Percentiles rank a stretch among this genome's conserved stretches.
Conservation (phyloP, 1,139 yeast species). For the Trichomonascaceae sp. region DNA sequence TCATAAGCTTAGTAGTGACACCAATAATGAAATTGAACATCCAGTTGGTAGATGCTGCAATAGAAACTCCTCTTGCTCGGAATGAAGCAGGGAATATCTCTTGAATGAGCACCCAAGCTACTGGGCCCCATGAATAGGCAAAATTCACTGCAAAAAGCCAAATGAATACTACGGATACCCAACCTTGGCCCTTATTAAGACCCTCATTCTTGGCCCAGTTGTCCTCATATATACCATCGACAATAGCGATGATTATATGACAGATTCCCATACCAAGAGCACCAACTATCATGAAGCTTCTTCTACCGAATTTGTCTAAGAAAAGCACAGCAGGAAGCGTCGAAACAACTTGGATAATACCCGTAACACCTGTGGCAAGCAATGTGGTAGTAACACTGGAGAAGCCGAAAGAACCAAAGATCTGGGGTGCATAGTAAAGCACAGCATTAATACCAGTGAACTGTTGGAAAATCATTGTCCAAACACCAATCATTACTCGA, state of each 20-base stretch:
- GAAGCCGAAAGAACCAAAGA: slow-evolving; percentile 46
- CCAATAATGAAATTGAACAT: slow-evolving; percentile 61
- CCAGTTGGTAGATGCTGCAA: slow-evolving; percentile 73
- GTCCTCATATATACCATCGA: slow-evolving; percentile 27
- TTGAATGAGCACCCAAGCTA: slow-evolving; percentile 70
- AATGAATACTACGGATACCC: slow-evolving; percentile 58
- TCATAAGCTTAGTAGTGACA: slow-evolving; percentile 41
- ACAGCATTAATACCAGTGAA: slow-evolving; percentile 68
- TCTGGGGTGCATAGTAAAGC: slow-evolving; percentile 62
- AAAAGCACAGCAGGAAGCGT: slow-evolving; percentile 42
- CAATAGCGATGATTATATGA: slow-evolving; percentile 30
- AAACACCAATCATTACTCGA: slow-evolving; percentile 40
- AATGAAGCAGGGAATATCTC: slow-evolving; percentile 67
- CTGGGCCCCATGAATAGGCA: slow-evolving; percentile 79
- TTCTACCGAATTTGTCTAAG: slow-evolving; percentile 49
- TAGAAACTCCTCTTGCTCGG: slow-evolving; percentile 68
- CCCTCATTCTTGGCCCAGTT: slow-evolving; percentile 18
- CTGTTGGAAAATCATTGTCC: slow-evolving; percentile 58
- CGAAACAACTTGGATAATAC: slow-evolving; percentile 26
- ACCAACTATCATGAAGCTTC: slow-evolving; percentile 46
- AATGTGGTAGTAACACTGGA: slow-evolving; percentile 44
- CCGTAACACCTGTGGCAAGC: slow-evolving; percentile 36
- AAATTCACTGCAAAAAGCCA: slow-evolving; percentile 68
- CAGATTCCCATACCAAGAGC: slow-evolving; percentile 43
- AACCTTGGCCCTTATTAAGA: slow-evolving; percentile 35